These are phyloP conservation scores for Syzygium jambos DNA, from an alignment of 345 rosid genomes.

Conservation along the genomic window DNA sequence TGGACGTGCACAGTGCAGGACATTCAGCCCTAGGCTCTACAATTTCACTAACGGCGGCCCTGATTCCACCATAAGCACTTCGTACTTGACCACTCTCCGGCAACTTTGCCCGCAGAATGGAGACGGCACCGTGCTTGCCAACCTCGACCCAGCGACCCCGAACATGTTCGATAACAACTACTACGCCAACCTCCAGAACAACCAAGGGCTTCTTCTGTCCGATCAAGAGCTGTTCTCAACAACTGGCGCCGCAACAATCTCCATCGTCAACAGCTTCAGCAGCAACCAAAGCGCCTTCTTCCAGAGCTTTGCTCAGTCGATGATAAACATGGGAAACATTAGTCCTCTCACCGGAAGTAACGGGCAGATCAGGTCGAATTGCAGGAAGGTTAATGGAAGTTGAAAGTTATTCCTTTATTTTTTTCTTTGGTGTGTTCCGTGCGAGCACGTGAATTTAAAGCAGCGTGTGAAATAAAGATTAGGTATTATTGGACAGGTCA, in stretches of 20 bases:
- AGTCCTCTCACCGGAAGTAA: conserved; percentile 25
- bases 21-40: conserved; percentile 31
- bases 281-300: conserved; percentile 19
- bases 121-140: conserved; percentile 1
- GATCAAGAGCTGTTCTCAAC: conserved; percentile 40
- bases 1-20: conserved; percentile 28
- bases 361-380: conserved; percentile 28
- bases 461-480: not conserved
- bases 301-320: conserved; percentile 21
- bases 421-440: not conserved
- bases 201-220: conserved; percentile 28
- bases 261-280: conserved; percentile 23
- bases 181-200: conserved; percentile 29
- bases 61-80: conserved; percentile 20
- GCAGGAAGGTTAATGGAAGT: conserved; percentile 29
- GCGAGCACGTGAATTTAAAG: not conserved
- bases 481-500: not conserved
- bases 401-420: not conserved
- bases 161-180: conserved; percentile 34
- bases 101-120: conserved; percentile 30
- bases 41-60: conserved; percentile 27
- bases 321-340: conserved; percentile 43
- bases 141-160: conserved; percentile 27
- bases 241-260: conserved; percentile 9
- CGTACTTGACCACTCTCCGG: conserved; percentile 19